These are phyloP conservation scores for Chlorencoelia australis DNA, from an alignment of 2,329 filamentous ascomycete genomes.

Conservation along the genomic window DNA sequence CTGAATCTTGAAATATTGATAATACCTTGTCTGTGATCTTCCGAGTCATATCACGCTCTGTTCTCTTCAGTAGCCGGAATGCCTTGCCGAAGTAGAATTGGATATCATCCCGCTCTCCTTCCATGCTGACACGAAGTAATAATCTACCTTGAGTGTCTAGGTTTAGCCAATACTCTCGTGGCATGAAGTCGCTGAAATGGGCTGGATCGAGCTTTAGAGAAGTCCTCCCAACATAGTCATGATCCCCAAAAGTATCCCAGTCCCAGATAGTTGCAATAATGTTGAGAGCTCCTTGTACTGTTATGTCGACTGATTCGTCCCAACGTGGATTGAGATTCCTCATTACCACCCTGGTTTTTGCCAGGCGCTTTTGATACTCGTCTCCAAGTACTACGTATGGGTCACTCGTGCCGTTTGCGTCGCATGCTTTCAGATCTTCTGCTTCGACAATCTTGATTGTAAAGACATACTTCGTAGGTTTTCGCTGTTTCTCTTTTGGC, in stretches of 20 bases:
- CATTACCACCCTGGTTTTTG: slow-evolving; percentile 89
- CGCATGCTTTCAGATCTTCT: slow-evolving; percentile 96
- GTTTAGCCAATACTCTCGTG: slow-evolving; percentile 94
- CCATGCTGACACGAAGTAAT: slow-evolving; percentile 90
- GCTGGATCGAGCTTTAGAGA: slow-evolving; percentile 96
- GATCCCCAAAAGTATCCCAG: slow-evolving; percentile 92
- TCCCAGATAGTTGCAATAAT: slow-evolving; percentile 98
- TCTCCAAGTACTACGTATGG: slow-evolving; percentile 95
- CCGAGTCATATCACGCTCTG: slow-evolving; percentile 94
- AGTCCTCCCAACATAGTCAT: slow-evolving; percentile 95
- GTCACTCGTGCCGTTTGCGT: slow-evolving; percentile 87
- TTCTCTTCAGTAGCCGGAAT: slow-evolving; percentile 88
- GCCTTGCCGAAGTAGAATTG: slow-evolving; percentile 98
- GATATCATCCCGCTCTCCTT: slow-evolving; percentile 95
- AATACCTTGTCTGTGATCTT: slow-evolving; percentile 93
- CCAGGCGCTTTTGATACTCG: slow-evolving; percentile 92
- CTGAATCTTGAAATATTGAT: slow-evolving; percentile 2
- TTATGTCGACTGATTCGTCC: slow-evolving; percentile 96
- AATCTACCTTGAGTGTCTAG: slow-evolving; percentile 90
- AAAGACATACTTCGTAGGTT: slow-evolving; percentile 85
- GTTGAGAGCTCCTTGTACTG: slow-evolving; percentile 81
- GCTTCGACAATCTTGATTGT: slow-evolving; percentile 98
- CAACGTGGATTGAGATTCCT: slow-evolving; percentile 86
- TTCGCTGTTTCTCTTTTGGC: slow-evolving; percentile 51
- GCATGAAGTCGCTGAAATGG: slow-evolving; percentile 92